Evolutionary conservation across 2,329 filamentous ascomycete genomes (phyloP), one percentile per base, ranked within the genome.

Genomic region (Fusarium pseudoanthophilum): DNA sequence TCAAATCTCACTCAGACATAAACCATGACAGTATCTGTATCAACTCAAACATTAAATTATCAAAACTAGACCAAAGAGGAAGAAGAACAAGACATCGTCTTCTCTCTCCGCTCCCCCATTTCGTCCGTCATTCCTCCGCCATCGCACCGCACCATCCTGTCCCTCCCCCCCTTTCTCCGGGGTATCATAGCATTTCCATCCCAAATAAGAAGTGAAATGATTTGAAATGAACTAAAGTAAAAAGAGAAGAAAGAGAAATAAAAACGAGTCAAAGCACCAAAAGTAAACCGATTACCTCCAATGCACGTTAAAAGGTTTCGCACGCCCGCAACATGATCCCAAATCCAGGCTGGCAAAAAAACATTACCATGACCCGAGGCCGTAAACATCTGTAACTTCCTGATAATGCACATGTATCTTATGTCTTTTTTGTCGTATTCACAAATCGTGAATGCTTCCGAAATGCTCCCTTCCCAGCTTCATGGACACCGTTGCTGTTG

Each of bases 401-500:
- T 69, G 70, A 61, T 76, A 77, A 74, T 75, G 75, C 69, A 75
- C 62, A 71, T 71, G 43, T 51, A 39, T 69, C 15, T 64, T n/a
- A 13, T n/a, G 24, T 64, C 67, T 52, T 60, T 51, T 62, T 59
- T 51, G 40, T 51, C 45, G 56, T 51, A 36, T 73, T 72, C 52
- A 49, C 61, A 64, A 60, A 60, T 30, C 53, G 60, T 67, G 55
- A 46, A 64, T 58, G 30, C n/a, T 57, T 45, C 57, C 64, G 64
- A 78, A 69, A 72, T 78, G 69, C 61, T 67, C 71, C 69, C 63
- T 69, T 62, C 61, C 66, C 62, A 69, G 52, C 67, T 58, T 73
- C 58, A 71, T 78, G 59, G 78, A 79, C 75, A 79, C 76, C 72
- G 72, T 79, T 67, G 72, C 71, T 74, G 57, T 74, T 70, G 73